Percentiles rank a stretch among this genome's conserved stretches.
Conservation (phyloP, 768 basidiomycete species). For the Aureoboletus auriporus region DNA sequence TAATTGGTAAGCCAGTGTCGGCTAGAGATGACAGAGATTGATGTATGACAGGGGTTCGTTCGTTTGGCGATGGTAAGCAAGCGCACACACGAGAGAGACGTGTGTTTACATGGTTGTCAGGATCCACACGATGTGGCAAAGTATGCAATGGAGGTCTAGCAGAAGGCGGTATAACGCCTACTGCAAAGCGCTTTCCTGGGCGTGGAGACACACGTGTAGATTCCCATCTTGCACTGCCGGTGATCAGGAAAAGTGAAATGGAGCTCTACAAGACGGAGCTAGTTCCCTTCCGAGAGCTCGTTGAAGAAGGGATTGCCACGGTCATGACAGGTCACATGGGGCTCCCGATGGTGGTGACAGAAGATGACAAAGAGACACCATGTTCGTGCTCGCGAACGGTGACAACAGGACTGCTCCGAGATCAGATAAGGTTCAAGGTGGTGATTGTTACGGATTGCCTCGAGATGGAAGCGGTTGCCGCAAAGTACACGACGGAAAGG, state of each 20-base stretch:
- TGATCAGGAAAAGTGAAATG: conserved; percentile 47
- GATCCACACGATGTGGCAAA: conserved; percentile 51
- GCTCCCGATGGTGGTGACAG: conserved; percentile 46
- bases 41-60: conserved; percentile 50
- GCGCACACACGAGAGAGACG: too few species aligned
- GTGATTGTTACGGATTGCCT: conserved; percentile 72
- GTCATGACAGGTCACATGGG: conserved; percentile 79
- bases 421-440: conserved; percentile 49
- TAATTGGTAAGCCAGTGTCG: conserved; percentile 50
- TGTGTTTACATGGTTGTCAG: conserved; percentile 16
- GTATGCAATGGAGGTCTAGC: conserved; percentile 48
- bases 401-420: conserved; percentile 50
- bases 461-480: conserved; percentile 71
- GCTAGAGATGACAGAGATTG: background rate
- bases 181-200: conserved; percentile 69
- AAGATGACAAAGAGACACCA: conserved; percentile 45
- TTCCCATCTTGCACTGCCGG: conserved; percentile 63
- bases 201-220: conserved; percentile 73
- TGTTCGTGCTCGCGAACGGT: conserved; percentile 54
- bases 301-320: conserved; percentile 42
- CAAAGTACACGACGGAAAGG: conserved; percentile 28
- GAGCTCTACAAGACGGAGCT: conserved; percentile 48
- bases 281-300: conserved; percentile 51
- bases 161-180: conserved; percentile 50
- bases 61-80: conserved; percentile 59